phyloP scores from a whole-genome alignment of 1,284 basidiomycete species.

The Boletus sp. region DNA sequence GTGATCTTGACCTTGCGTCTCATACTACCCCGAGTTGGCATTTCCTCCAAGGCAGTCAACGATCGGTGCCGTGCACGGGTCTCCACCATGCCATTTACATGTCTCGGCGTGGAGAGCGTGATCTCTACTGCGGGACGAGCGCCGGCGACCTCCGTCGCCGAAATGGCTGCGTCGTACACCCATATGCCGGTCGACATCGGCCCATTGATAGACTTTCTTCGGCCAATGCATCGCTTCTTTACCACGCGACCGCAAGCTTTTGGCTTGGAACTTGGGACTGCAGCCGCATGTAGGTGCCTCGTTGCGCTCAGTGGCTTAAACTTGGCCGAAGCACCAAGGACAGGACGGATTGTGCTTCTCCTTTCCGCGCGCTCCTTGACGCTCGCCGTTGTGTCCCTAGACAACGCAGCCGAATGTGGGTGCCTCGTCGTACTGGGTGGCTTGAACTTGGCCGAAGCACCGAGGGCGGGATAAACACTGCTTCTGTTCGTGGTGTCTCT shows the following conservation, averaged over 20 bases:
- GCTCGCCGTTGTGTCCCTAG: conserved; percentile 16
- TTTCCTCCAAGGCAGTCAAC: conserved; percentile 19
- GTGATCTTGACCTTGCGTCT: conserved; percentile 20
- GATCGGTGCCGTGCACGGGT: conserved; percentile 26
- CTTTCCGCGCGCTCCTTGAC: conserved; percentile 26
- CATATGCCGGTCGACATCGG: conserved; percentile 36
- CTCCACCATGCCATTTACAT: neutral
- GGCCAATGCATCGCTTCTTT: conserved; percentile 55
- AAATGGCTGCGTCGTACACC: conserved; percentile 49
- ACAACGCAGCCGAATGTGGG: neutral
- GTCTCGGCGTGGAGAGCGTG: conserved; percentile 15
- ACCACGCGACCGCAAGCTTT: conserved; percentile 38
- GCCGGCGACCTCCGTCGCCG: conserved; percentile 37
- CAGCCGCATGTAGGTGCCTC: conserved; percentile 1
- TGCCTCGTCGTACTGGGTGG: conserved; percentile 7
- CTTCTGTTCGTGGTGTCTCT: conserved; percentile 17
- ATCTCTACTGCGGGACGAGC: conserved; percentile 21
- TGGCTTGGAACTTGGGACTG: conserved; percentile 1
- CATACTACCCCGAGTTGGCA: conserved; percentile 3
- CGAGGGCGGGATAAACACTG: conserved; percentile 30
- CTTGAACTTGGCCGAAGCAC: conserved; percentile 14
- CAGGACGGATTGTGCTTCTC: conserved; percentile 30
- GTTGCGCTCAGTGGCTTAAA: conserved; percentile 6
- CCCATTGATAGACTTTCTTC: conserved; percentile 46
- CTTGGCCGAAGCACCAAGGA: conserved; percentile 13